Base-by-base conservation (phyloP, 2,329 filamentous ascomycete genomes). In the Fusarium protoensiforme region DNA sequence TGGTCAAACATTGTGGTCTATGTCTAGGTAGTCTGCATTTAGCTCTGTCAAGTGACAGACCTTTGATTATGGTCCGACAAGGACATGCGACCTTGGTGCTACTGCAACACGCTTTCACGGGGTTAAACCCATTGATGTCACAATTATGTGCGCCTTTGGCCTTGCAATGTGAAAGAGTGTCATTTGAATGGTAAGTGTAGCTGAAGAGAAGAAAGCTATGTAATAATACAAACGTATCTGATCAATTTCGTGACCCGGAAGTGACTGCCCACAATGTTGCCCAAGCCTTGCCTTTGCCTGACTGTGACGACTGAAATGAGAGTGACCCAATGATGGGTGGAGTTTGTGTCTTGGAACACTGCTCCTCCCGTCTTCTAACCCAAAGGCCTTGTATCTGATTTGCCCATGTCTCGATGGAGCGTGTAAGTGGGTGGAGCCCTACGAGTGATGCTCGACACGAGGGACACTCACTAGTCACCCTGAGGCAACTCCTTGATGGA, bases 221-320 rank as follows among this genome's bases (percentile, higher is more conserved):
- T 54, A 41, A 65, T 61, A 75, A 70, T 67, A 66, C 39, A 75
- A 76, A 51, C 71, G 58, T 73, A 75, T 76, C 59, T 53, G 38
- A 66, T 39, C 35, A 65, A 39, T 46, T 36, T 57, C 61, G 51
- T 73, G 38, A 48, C 16, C 11, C 4, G 16, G 41, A 66, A 51
- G 46, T 54, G 20, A 71, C 57, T 39, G 39, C 39, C 39, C 24
- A 33, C 57, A 31, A 24, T 61, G 56, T 20, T 61, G 48, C 39
- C 51, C 24, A 20, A 33, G 38, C 16, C 36, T 9, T 46, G 46
- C 24, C 46, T 51, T 24, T 46, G 41, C 41, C 41, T 46, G 16
- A 20, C 20, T 24, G 27, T 20, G 61, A 60, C 20, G 9, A 18
- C 7, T 36, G 51, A 64, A 75, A 66, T n/a, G 69, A 75, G 54